phyloP scores from a whole-genome alignment of 2,329 filamentous ascomycete species.

The Botrytis squamosa region DNA sequence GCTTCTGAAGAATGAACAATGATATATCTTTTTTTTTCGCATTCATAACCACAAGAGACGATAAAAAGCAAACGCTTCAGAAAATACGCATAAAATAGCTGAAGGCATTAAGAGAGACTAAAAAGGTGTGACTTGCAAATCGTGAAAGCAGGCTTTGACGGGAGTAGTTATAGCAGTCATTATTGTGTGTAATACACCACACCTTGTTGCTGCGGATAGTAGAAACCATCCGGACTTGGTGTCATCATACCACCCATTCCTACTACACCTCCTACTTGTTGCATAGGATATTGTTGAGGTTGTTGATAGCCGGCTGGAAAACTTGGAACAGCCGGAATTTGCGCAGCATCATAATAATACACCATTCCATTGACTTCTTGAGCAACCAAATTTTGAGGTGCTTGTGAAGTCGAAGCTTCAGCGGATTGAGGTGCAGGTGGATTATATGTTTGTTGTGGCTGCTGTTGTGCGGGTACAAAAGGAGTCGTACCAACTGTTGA shows the following conservation, averaged over 20 bases:
- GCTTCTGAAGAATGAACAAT: conserved; percentile 15
- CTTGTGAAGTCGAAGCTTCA: conserved; percentile 40
- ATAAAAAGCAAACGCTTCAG: conserved; percentile 5
- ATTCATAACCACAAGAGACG: neutral
- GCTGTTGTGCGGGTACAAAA: conserved; percentile 37
- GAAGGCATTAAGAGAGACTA: conserved; percentile 11
- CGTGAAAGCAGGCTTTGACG: neutral
- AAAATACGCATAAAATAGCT: conserved; percentile 9
- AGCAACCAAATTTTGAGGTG: conserved; percentile 58
- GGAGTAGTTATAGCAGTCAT: conserved; percentile 25
- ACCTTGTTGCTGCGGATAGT: conserved; percentile 58
- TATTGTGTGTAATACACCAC: conserved; percentile 64
- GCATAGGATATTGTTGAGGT: conserved; percentile 54
- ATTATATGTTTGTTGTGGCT: conserved; percentile 30
- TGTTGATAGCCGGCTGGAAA: conserved; percentile 48
- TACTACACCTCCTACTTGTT: conserved; percentile 53
- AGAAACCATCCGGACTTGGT: conserved; percentile 66
- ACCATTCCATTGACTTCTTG: conserved; percentile 96
- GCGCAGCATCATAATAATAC: conserved; percentile 86
- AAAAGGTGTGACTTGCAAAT: neutral
- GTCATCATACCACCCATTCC: conserved; percentile 82
- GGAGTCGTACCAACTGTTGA: conserved; percentile 39
- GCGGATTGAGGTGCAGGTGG: conserved; percentile 32
- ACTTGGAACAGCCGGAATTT: conserved; percentile 51
- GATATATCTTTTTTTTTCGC: conserved; percentile 11